Base-by-base conservation (phyloP, 169 alveolate genomes). In the Eimeria falciformis region DNA sequence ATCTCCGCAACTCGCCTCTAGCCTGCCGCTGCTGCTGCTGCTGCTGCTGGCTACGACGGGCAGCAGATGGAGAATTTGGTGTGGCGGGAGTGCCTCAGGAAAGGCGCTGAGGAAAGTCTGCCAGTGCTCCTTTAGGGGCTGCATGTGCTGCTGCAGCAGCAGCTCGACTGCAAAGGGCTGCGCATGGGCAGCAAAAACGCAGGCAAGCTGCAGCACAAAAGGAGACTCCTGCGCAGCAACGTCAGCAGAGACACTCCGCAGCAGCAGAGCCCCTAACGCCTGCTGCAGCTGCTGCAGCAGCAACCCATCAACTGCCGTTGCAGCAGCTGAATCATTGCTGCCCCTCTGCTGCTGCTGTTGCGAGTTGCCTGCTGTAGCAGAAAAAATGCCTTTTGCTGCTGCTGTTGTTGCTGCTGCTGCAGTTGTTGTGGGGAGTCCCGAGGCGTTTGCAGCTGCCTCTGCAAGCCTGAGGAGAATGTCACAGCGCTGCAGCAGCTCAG, bases 121-220 rank as follows among this genome's bases (percentile, higher is more conserved):
- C 88, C 88, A 79, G 55, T 23, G 50, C 55, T 68, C 55, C 14
- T 33, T 68, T 71, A 79, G 88, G 73, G 2, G 21, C 1, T 23
- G 21, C 21, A 33, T 23, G 71, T 79, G 88, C 88, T 79, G 88
- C 88, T 79, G 88, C 88, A 79, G 88, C 88, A 53, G 47, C 88
- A 79, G 45, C 71, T 53, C 53, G 47, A 79, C 88, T 2, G 88
- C 88, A n/a, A 79, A 40, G 5, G 88, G 47, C 73, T 79, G 88
- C 9, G 55, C 50, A 18, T 79, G 88, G 21, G 88, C 71, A 33
- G 88, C 88, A 53, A 79, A 79, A 17, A 53, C 33, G 9, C 33
- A 43, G 40, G 53, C 56, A 18, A 79, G 29, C 71, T 79, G 73
- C 88, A 79, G 88, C 88, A 29, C 88, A 71, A 79, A 79, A 4